phyloP scores from a whole-genome alignment of 345 rosid species.

The Citrus cavaleriei region DNA sequence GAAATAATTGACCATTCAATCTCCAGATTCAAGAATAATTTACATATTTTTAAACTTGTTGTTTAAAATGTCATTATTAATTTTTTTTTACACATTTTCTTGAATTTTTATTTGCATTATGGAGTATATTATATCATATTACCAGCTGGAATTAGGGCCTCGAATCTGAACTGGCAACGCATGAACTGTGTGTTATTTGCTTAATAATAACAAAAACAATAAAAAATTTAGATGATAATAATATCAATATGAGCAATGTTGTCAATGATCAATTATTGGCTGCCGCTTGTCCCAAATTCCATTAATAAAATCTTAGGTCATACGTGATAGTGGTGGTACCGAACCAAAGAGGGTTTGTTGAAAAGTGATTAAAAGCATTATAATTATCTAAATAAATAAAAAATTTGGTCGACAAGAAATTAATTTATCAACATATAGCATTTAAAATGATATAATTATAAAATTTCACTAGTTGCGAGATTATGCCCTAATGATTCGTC shows the following conservation, averaged over 20 bases:
- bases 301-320: neutral
- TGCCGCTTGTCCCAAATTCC: neutral
- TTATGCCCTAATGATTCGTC: neutral
- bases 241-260: neutral
- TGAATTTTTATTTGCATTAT: neutral
- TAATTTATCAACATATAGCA: neutral
- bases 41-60: too few species aligned
- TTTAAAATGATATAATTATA: neutral
- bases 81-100: neutral
- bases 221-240: neutral
- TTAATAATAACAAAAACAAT: neutral
- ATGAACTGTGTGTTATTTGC: neutral
- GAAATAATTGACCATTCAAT: too few species aligned
- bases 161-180: neutral
- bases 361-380: slow-evolving; percentile 11
- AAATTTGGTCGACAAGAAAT: neutral
- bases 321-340: neutral
- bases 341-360: slow-evolving; percentile 1
- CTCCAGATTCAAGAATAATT: too few species aligned
- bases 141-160: neutral
- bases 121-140: neutral
- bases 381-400: neutral
- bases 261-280: neutral
- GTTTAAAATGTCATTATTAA: too few species aligned
- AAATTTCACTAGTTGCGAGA: neutral